Conservation (phyloP, 768 basidiomycete genomes). For the Lentinus tigrinus region DNA sequence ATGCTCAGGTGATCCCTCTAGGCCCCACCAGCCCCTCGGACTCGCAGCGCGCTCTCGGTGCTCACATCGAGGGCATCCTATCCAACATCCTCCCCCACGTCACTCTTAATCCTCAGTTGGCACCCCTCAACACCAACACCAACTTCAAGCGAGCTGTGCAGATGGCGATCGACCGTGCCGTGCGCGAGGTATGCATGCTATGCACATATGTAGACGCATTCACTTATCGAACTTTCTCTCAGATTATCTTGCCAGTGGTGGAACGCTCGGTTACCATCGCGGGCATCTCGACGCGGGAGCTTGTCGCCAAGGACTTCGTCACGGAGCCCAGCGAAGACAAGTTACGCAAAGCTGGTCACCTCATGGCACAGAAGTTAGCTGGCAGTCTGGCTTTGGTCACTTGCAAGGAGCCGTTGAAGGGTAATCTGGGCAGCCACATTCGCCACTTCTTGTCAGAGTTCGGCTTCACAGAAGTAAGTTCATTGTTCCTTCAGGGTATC, state of each 20-base stretch:
- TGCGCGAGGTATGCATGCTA: constrained; percentile 71
- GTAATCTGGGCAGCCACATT: constrained; percentile 86
- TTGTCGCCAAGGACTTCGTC: constrained; percentile 94
- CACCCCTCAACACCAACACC: constrained; percentile 72
- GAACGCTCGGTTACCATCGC: constrained; percentile 98
- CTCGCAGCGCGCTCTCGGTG: constrained; percentile 62
- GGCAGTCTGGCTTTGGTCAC: constrained; percentile 96
- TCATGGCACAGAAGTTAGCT: constrained; percentile 97
- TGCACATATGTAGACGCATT: background rate
- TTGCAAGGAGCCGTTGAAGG: constrained; percentile 95
- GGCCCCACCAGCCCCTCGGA: constrained; percentile 62
- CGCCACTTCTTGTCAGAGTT: constrained; percentile 81
- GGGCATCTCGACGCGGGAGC: constrained; percentile 93
- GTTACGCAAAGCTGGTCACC: constrained; percentile 85
- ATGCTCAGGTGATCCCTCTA: constrained; percentile 63
- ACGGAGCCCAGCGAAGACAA: constrained; percentile 90
- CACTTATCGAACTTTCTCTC: background rate
- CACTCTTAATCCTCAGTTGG: constrained; percentile 74
- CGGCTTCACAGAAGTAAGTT: constrained; percentile 71
- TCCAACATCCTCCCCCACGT: constrained; percentile 68
- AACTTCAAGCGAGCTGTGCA: constrained; percentile 89
- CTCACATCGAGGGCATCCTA: constrained; percentile 82
- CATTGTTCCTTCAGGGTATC: background rate
- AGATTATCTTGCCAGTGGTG: constrained; percentile 97
- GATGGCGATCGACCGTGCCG: constrained; percentile 88